Base-by-base conservation (phyloP, 345 rosid genomes). In the Psidium guajava region DNA sequence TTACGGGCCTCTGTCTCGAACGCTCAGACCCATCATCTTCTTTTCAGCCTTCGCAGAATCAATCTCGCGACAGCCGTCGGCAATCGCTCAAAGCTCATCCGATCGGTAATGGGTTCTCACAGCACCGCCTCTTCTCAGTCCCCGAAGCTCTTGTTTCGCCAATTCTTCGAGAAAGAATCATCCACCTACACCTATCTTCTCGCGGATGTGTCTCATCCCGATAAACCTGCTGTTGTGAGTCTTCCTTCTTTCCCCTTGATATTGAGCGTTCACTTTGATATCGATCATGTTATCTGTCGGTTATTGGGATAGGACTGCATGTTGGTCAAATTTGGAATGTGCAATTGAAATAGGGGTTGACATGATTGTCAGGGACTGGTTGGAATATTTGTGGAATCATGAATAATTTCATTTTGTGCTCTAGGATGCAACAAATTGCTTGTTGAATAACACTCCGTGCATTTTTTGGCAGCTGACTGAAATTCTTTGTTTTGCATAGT, bases 151-250 rank as follows among this genome's bases (percentile, higher is more conserved):
- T 85, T 97, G 88, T 95, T 96, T 84, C 98, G 98, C 59, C 99
- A 97, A 88, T 89, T 95, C 83, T 97, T 96, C 59, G 98, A 97
- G 95, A 92, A 93, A 90, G 98, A 96, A 4, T 95, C 99, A 6
- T 96, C 91, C 3, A 97, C 99, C 25, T 97, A 80, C 85, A 96
- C 99, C 55, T 97, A 96, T 82, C 95, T 97, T 42, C 98, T 97
- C n/a, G 99, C 98, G 21, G 98, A 97, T 83, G 85, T 90, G 28
- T 87, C 96, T 22, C 96, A 96, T 87, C 95, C 96, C 0, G 96
- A 94, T 58, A 97, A 93, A 84, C 99, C 98, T 6, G 99, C 99
- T 47, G 89, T 97, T 32, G 99, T 97, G 40, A 84, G 91, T 85
- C 8, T 36, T n/a, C 49, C 5, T 32, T 44, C 59, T 36, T 20